These are phyloP conservation scores for Beauveria scarabaeidicola DNA, from an alignment of 2,329 filamentous ascomycete genomes.

Conservation along the genomic window DNA sequence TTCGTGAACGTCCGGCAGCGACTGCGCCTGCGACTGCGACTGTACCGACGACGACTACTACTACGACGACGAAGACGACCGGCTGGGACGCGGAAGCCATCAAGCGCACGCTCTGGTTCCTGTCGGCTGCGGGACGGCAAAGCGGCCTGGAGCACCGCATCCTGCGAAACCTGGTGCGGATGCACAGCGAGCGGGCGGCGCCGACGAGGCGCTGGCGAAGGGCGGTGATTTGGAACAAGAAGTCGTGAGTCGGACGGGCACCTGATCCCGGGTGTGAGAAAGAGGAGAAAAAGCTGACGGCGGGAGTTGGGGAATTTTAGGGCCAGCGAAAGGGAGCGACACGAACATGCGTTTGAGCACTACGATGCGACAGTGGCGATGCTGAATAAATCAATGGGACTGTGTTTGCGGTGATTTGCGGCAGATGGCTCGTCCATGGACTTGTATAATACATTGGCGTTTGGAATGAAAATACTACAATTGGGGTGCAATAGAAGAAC, in stretches of 20 bases:
- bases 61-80: slow-evolving; percentile 3
- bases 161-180: slow-evolving; percentile 55
- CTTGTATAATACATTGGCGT: not conserved
- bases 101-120: slow-evolving; percentile 60
- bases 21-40: not conserved
- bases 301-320: slow-evolving; percentile 10
- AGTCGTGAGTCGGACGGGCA: slow-evolving; percentile 16
- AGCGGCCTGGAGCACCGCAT: slow-evolving; percentile 64
- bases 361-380: slow-evolving; percentile 63
- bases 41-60: not conserved
- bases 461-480: not conserved
- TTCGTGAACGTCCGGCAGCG: slow-evolving; percentile 33
- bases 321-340: slow-evolving; percentile 15
- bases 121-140: slow-evolving; percentile 54
- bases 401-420: slow-evolving; percentile 46
- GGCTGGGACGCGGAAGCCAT: slow-evolving; percentile 39
- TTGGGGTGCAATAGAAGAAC: not conserved
- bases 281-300: not conserved
- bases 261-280: not conserved
- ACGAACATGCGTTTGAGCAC: slow-evolving; percentile 40
- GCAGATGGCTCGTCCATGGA: too few relatives aligned
- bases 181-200: slow-evolving; percentile 16
- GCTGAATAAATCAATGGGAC: slow-evolving; percentile 65
- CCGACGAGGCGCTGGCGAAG: slow-evolving; percentile 15
- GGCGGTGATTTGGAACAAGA: slow-evolving; percentile 16